Conservation (phyloP, 2,329 filamentous ascomycete genomes). For the Apiospora koreana region DNA sequence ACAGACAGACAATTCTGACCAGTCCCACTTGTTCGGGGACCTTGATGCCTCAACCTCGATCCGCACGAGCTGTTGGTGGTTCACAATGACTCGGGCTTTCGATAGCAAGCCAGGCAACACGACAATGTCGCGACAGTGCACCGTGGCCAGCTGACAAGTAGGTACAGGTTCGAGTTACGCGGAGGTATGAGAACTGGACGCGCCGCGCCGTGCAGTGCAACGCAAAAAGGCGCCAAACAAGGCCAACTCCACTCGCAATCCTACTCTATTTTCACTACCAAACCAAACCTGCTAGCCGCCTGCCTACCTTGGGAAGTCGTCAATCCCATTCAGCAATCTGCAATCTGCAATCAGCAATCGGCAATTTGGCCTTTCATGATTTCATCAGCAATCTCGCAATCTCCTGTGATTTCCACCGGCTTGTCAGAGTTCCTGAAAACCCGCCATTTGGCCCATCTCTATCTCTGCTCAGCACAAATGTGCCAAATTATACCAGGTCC, state of each 20-base stretch:
- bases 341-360: too few species aligned
- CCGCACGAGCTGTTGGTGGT: not conserved
- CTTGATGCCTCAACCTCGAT: not conserved
- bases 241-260: not conserved
- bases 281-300: too few species aligned
- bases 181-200: not conserved
- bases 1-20: too few species aligned
- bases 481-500: not conserved
- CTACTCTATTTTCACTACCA: not conserved
- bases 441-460: not conserved
- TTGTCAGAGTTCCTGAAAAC: not conserved
- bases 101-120: not conserved
- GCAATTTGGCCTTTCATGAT: not conserved
- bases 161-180: not conserved
- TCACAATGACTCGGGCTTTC: not conserved
- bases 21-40: not conserved
- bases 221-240: not conserved
- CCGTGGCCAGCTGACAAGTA: not conserved
- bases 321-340: not conserved
- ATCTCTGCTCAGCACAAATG: not conserved
- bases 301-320: not conserved
- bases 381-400: not conserved
- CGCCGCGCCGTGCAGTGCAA: not conserved
- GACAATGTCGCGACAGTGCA: not conserved
- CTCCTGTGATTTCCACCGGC: not conserved